Evolutionary conservation across 441 rosid genomes (phyloP).

Genomic region (Brassica hybrid): DNA sequence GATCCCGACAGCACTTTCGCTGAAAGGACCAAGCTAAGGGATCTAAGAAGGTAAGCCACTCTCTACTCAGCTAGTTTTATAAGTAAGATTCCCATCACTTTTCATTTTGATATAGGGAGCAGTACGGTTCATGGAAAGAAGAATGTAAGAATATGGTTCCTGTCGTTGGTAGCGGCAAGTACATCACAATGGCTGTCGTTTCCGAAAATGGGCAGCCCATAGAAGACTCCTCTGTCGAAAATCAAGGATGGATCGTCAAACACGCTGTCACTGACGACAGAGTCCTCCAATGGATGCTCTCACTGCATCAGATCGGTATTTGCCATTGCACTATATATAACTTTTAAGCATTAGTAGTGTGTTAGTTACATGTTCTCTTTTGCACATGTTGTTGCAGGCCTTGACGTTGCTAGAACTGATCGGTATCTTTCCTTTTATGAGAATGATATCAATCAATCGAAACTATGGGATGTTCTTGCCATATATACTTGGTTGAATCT

Average conservation of each 20-base stretch:
- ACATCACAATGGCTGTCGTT: slow-evolving; percentile 60
- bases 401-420: slow-evolving; percentile 96
- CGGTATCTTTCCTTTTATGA: slow-evolving; percentile 80
- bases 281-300: slow-evolving; percentile 76
- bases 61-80: background rate
- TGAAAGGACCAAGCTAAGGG: slow-evolving; percentile 70
- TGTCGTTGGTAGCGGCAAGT: slow-evolving; percentile 73
- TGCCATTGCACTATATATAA: background rate
- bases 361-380: slow-evolving; percentile 10
- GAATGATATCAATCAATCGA: slow-evolving; percentile 66
- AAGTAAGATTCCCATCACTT: background rate
- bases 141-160: slow-evolving; percentile 82
- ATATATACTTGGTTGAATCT: slow-evolving; percentile 86
- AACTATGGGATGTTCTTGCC: slow-evolving; percentile 87
- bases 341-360: background rate
- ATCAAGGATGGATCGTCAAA: slow-evolving; percentile 44
- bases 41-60: slow-evolving; percentile 56
- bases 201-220: slow-evolving; percentile 67
- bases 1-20: slow-evolving; percentile 87
- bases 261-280: slow-evolving; percentile 56
- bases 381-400: slow-evolving; percentile 53
- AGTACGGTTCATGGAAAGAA: slow-evolving; percentile 71
- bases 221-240: slow-evolving; percentile 42
- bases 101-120: slow-evolving; percentile 56
- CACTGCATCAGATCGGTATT: slow-evolving; percentile 83